phyloP scores from a whole-genome alignment of 1,284 basidiomycete species.

The Athelia psychrophila region DNA sequence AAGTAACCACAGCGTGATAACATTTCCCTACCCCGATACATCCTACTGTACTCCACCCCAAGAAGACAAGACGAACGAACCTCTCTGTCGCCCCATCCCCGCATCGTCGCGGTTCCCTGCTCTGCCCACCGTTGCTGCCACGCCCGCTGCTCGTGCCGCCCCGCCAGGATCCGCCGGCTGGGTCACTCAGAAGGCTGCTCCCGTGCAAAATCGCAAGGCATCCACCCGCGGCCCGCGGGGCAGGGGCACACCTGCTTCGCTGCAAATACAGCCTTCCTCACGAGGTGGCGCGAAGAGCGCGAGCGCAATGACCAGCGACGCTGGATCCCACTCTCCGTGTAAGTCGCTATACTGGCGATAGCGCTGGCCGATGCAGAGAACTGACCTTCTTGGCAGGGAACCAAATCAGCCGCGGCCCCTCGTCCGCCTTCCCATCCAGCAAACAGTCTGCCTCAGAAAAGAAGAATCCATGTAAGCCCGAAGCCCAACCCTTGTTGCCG shows the following conservation, averaged over 20 bases:
- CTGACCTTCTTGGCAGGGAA: no score
- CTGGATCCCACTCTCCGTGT: no score
- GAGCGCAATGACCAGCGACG: neutral
- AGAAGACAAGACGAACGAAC: slow-evolving; percentile 52
- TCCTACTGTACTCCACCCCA: slow-evolving; percentile 48
- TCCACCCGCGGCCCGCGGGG: neutral
- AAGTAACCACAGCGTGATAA: slow-evolving; percentile 29
- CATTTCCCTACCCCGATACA: slow-evolving; percentile 52
- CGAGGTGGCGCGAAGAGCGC: neutral
- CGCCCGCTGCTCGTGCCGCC: neutral
- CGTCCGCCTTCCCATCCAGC: no score
- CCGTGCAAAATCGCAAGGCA: neutral
- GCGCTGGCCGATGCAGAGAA: no score
- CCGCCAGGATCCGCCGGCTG: neutral
- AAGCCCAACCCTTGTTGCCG: no score
- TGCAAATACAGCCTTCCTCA: neutral
- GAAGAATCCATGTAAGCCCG: no score
- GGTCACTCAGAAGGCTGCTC: neutral
- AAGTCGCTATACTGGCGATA: no score
- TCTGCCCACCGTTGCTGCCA: slow-evolving; percentile 14
- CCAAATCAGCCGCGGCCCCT: no score
- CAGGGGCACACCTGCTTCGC: neutral
- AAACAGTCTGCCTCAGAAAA: no score
- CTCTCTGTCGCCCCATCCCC: slow-evolving; percentile 59
- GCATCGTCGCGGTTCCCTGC: slow-evolving; percentile 25